Base-by-base conservation (phyloP, 441 rosid species). In the Pelargonium fulgidum region DNA sequence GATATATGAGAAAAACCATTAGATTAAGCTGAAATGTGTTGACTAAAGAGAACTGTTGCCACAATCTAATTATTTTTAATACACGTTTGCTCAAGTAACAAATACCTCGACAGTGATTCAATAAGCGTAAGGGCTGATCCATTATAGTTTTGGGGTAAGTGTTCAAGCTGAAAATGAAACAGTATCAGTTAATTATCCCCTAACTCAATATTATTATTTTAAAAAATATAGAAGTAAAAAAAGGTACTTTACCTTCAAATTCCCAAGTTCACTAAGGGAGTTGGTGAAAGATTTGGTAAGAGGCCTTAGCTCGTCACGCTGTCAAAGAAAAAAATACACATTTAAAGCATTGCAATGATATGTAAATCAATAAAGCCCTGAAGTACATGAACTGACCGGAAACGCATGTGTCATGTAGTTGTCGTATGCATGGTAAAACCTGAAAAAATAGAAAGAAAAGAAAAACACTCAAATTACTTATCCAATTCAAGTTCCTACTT, bases 231-330 rank as follows among this genome's bases (percentile, higher is more conserved):
- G 11, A 54, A 17, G 62, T 8, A 54, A 16, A 54, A 11, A 54
- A 54, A 17, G 62, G 62, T 4, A 54, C 9, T 9, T 70, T 81
- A 93, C 97, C 91, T 84, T 89, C 14, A 93, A 81, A 83, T 93
- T 93, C 71, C 98, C 98, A 70, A 93, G 98, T 84, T 93, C 93
- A 41, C 92, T 85, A 50, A 93, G 96, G 2, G 98, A 93, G 86
- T 93, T 87, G 0, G 98, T 93, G 84, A 83, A 89, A 78, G 84
- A 82, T 79, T 85, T 87, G 39, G 86, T 85, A 72, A 93, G 86
- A 72, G 98, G 97, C 82, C 85, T 93, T 45, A 90, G 81, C 85
- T 90, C 98, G 83, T 93, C 97, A 79, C 91, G 97, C 98, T 93
- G 89, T 66, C 67, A 75, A 64, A 71, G 26, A 71, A 82, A 16